Evolutionary conservation across 2,329 filamentous ascomycete species (phyloP).

Genomic region (Fragosphaeria purpurea): DNA sequence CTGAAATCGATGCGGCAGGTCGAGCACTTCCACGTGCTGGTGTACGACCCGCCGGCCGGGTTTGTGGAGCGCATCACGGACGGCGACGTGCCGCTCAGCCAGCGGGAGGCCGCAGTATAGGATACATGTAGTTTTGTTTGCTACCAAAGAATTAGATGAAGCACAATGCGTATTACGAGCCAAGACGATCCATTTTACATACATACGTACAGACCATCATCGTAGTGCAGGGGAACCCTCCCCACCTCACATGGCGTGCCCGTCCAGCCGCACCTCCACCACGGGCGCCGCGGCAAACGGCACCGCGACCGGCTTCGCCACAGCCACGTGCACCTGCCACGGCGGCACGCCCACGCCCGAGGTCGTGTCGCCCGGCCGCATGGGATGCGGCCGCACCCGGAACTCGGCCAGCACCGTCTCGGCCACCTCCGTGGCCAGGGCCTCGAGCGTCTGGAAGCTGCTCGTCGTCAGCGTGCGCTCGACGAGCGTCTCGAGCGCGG

Average conservation of each 20-base stretch:
- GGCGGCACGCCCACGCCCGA: conserved; percentile 17
- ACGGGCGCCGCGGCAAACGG: conserved; percentile 61
- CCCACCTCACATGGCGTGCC: no score
- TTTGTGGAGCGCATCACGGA: conserved; percentile 64
- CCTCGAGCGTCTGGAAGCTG: conserved; percentile 53
- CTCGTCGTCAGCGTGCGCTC: conserved; percentile 49
- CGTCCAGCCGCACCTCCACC: conserved; percentile 43
- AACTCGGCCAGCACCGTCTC: conserved; percentile 36
- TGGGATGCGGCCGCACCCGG: conserved; percentile 17
- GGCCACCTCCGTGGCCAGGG: conserved; percentile 41
- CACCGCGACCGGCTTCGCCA: conserved; percentile 67
- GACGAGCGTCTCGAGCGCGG: conserved; percentile 47
- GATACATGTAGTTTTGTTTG: background rate
- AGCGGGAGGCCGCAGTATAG: conserved; percentile 20
- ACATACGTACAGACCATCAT: background rate
- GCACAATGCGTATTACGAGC: background rate
- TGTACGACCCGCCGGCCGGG: conserved; percentile 61
- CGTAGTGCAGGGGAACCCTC: no score
- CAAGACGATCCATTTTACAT: background rate
- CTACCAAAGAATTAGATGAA: background rate
- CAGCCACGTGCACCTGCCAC: conserved; percentile 47
- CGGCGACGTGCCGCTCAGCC: conserved; percentile 59
- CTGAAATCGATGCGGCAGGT: conserved; percentile 79
- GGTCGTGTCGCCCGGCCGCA: conserved; percentile 11
- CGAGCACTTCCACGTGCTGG: conserved; percentile 93